phyloP scores from a whole-genome alignment of 1,284 basidiomycete genomes.

The Schizophyllum amplum region DNA sequence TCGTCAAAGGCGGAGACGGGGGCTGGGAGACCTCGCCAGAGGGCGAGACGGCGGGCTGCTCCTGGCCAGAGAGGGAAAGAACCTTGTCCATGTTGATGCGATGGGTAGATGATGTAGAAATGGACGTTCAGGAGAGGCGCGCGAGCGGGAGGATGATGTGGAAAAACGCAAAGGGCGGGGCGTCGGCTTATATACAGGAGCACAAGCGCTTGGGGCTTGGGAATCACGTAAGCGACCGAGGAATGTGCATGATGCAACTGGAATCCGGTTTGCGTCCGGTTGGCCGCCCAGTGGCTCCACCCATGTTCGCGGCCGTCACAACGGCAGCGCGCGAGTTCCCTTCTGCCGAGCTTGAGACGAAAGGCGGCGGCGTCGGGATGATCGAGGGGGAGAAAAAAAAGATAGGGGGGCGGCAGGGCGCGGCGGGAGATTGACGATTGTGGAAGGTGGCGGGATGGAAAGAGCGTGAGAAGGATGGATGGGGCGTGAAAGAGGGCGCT shows the following conservation, averaged over 20 bases:
- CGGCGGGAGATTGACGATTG: background rate
- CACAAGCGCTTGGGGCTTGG: background rate
- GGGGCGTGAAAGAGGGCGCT: background rate
- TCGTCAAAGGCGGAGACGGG: conserved; percentile 3
- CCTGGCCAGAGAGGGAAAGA: conserved; percentile 2
- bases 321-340: background rate
- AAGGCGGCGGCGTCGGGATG: background rate
- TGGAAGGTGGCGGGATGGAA: background rate
- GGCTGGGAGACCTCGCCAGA: background rate
- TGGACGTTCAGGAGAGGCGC: no score
- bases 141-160: background rate
- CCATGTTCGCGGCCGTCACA: background rate
- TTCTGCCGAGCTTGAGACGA: background rate
- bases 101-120: background rate
- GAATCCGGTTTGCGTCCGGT: background rate
- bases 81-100: conserved; percentile 2
- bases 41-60: background rate
- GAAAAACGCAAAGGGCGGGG: background rate
- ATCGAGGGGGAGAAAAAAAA: background rate
- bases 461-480: background rate
- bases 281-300: background rate
- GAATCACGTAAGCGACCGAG: background rate
- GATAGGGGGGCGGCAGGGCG: no score
- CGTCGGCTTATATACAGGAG: background rate
- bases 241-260: background rate